Evolutionary conservation across 148 eudicot genomes (phyloP), one percentile per base, ranked within the genome.

Genomic region (Silene uniflora): DNA sequence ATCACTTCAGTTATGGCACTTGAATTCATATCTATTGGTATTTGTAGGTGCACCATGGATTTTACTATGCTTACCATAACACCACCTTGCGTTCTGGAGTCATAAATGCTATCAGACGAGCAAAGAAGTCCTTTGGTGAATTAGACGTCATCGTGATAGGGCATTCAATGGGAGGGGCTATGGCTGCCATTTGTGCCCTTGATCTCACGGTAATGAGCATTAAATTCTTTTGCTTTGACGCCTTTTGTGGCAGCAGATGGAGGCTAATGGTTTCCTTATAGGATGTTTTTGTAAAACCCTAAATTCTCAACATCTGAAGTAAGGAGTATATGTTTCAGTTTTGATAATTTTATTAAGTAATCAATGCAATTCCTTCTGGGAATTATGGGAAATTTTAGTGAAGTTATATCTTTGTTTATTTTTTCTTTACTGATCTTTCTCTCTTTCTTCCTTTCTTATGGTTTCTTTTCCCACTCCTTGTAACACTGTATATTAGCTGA

Each of bases 81-180:
- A 90, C 97, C 44, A 83, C 96, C 39, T 60, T 95, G 73, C 96
- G 94, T 9, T 81, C 96, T 72, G 91, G 92, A 78, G 87, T 95
- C 62, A 18, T 87, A 55, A 71, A 75, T 83, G 96, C 91, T 77
- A 81, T 95, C 71, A 76, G 85, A 80, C 81, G 80, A 78, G 90
- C 90, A 71, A 89, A 83, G 77, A 85, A 87, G 66, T 60, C 83
- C 22, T 90, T 88, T 77, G 97, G 97, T 58, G 86, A 87, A 46
- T 61, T 89, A 18, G 63, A 88, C 49, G 73, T 95, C 35, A 80
- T 92, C 76, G 91, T 90, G 13, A 84, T 91, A 60, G 99, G 99
- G 25, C 99, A 95, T 81, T 95, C 99, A 62, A 95, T 95, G 99
- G 99, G 97, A 72, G 99, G 99, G 62, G 97, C 99, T 68, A 95